phyloP scores from a whole-genome alignment of 2,329 filamentous ascomycete genomes.

The Xylariaceae sp. region DNA sequence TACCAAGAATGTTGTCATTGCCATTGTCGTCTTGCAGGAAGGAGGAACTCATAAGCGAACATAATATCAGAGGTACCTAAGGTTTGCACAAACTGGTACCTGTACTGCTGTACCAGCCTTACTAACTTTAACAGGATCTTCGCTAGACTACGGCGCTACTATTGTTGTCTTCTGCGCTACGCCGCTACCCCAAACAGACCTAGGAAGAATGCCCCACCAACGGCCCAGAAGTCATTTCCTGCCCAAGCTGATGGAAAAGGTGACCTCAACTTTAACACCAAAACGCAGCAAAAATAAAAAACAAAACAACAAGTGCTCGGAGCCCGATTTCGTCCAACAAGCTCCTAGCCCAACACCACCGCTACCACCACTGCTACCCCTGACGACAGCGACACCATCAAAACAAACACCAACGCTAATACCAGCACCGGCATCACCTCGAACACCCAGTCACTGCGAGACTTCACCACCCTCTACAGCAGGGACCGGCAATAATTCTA shows the following conservation, averaged over 20 bases:
- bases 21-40: too few species aligned
- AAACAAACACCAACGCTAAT: too few species aligned
- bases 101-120: too few species aligned
- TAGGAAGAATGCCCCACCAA: slow-evolving; percentile 14
- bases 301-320: background rate
- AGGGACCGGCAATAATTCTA: background rate
- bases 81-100: too few species aligned
- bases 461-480: background rate
- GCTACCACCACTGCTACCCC: too few species aligned
- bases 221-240: slow-evolving; percentile 12
- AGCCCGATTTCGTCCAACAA: slow-evolving; percentile 2
- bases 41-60: too few species aligned
- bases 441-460: slow-evolving; percentile 1
- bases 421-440: slow-evolving; percentile 3
- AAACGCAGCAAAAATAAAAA: slow-evolving; percentile 14
- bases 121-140: too few species aligned
- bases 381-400: too few species aligned
- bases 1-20: too few species aligned
- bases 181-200: background rate
- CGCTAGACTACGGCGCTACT: too few species aligned
- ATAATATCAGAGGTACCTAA: too few species aligned
- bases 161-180: background rate
- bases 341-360: too few species aligned
- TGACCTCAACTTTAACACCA: slow-evolving; percentile 20
- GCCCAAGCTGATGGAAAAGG: slow-evolving; percentile 23